Base-by-base conservation (phyloP, 1,139 yeast species). In the Candida freyschussii region DNA sequence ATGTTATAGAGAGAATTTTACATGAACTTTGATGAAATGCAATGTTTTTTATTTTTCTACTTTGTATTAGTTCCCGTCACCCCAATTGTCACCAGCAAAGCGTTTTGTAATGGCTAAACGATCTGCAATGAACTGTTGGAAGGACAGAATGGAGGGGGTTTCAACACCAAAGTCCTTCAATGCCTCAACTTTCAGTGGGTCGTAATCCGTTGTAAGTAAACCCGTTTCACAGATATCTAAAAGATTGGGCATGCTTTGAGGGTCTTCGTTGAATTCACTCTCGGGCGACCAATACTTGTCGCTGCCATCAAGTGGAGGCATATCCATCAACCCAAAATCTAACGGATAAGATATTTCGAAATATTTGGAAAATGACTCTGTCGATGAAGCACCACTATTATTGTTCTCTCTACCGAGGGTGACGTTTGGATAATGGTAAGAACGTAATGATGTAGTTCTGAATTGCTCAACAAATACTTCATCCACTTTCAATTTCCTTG, bases 391-490 rank as follows among this genome's bases (percentile, higher is more conserved):
- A 7, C 37, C 28, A 6, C 22, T 11, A 5, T 36, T 18, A 5
- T 25, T 25, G 10, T 18, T 26, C 6, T 24, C 34, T 16, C 11
- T 15, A n/a, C n/a, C n/a, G n/a, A n/a, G n/a, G n/a, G n/a, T n/a
- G 14, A 37, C 41, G n/a, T 40, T 44, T 9, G 53, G 52, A 27
- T 40, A 50, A 25, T 50, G 33, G 4, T 27, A 11, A 9, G 30
- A 40, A 7, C 12, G 26, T 6, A 50, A 18, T 1, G 33, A 14
- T 3, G 41, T 36, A 3, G 20, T 30, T 26, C 30, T 37, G 24
- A 50, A 48, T 3, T 24, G 25, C 1, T 27, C 30, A 4, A 48
- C 21, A 23, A 31, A 41, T 3, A 30, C 36, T 24, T 50, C 53
- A 5, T 35, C 17, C 4, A 47, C 32, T 11, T 37, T 37, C 3